Percentiles rank a stretch among this genome's conserved stretches.
These are phyloP conservation scores for Nymphaea colorata DNA, from an alignment of 164 flowering plant species.

Conservation along the genomic window DNA sequence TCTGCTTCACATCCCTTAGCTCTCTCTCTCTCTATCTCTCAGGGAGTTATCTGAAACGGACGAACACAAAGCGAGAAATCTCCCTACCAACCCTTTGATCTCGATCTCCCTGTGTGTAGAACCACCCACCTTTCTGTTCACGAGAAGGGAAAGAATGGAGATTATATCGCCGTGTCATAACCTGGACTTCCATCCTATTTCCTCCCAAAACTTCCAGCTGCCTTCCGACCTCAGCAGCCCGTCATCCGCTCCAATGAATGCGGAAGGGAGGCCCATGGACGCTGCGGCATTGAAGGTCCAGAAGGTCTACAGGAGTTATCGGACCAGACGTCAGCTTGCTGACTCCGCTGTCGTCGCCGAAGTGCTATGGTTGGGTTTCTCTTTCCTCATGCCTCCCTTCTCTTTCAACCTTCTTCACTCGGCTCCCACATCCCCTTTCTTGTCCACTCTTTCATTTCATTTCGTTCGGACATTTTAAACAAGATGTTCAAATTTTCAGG, in stretches of 20 bases:
- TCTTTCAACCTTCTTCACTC: not conserved
- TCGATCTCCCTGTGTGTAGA: too few relatives aligned
- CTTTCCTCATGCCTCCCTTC: not conserved
- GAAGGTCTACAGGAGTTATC: constrained; percentile 67
- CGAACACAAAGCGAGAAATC: too few relatives aligned
- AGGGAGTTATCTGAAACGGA: not conserved
- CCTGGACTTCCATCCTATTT: not conserved
- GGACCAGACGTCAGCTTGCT: constrained; percentile 68
- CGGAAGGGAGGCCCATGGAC: not conserved
- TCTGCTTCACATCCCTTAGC: not conserved
- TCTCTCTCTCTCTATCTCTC: not conserved
- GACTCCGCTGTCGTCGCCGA: constrained; percentile 78
- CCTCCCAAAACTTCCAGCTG: not conserved
- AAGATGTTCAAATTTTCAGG: constrained; percentile 18
- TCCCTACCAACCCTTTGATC: too few relatives aligned
- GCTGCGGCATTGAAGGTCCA: constrained; percentile 45
- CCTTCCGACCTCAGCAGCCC: not conserved
- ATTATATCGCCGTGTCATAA: not conserved
- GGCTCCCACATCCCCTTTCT: not conserved
- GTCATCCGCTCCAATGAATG: not conserved
- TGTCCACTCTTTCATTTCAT: not conserved
- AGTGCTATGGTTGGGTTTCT: constrained; percentile 52
- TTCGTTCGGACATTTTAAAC: not conserved
- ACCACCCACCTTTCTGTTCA: not conserved
- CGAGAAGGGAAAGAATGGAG: not conserved